Conservation (phyloP, 768 basidiomycete genomes). For the Podaxis sp. region DNA sequence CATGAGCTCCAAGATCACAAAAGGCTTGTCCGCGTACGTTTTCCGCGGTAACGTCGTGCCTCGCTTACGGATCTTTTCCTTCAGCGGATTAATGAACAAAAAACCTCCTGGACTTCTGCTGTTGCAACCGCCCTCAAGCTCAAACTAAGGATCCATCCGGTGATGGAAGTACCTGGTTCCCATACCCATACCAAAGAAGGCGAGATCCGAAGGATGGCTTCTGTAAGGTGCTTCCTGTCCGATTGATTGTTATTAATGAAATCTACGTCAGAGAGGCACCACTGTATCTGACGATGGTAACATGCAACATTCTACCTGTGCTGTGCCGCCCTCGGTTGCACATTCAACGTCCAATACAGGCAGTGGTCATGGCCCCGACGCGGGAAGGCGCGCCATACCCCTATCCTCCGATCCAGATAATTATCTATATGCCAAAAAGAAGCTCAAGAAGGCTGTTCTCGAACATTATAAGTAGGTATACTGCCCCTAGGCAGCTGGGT, state of each 20-base stretch:
- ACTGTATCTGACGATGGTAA: background rate
- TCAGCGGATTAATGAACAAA: conserved; percentile 17
- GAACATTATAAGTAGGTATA: conserved; percentile 72
- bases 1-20: conserved; percentile 70
- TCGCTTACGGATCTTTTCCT: background rate
- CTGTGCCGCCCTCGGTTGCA: background rate
- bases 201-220: background rate
- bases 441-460: conserved; percentile 75
- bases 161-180: background rate
- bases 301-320: background rate
- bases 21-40: conserved; percentile 50
- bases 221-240: background rate
- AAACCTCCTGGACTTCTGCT: conserved; percentile 15
- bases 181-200: background rate
- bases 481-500: background rate
- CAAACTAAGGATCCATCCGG: background rate
- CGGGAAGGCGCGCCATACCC: conserved; percentile 1
- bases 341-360: background rate
- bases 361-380: background rate
- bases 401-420: conserved; percentile 61
- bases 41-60: background rate
- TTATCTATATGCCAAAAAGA: conserved; percentile 81
- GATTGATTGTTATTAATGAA: background rate
- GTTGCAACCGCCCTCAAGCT: conserved; percentile 15
- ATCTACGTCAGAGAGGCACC: background rate